Percentiles rank a stretch among this genome's conserved stretches.
phyloP scores from a whole-genome alignment of 75 land plant genomes.

The Pseudotsuga menziesii region DNA sequence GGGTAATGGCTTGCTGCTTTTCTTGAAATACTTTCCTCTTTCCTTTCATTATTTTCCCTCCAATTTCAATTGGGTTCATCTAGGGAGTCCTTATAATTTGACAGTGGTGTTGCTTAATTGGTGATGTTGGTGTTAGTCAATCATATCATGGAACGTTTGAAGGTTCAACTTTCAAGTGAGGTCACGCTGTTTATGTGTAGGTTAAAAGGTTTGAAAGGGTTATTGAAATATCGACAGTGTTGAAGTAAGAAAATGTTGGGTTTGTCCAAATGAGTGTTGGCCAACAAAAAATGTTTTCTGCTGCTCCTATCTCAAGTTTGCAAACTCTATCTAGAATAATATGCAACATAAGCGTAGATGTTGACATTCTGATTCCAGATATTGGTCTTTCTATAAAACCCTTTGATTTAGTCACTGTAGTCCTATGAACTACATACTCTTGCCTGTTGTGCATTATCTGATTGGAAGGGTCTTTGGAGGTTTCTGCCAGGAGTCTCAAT shows the following conservation, averaged over 20 bases:
- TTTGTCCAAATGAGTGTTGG: not conserved
- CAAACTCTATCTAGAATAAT: not conserved
- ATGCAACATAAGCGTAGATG: not conserved
- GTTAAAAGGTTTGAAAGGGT: too few species aligned
- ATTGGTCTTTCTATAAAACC: not conserved
- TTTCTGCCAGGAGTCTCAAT: constrained; percentile 49
- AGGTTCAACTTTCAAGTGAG: too few species aligned
- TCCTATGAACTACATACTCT: not conserved
- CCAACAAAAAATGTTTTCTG: not conserved
- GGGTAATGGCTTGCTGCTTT: constrained; percentile 36
- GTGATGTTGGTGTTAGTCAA: not conserved
- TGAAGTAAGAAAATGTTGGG: too few species aligned
- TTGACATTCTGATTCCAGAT: not conserved
- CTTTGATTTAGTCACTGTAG: not conserved
- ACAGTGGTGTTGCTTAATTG: not conserved
- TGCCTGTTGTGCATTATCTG: not conserved
- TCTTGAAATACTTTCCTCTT: not conserved
- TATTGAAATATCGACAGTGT: too few species aligned
- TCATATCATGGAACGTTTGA: not conserved
- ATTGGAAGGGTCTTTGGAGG: not conserved
- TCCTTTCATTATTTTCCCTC: not conserved
- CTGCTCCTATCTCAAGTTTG: not conserved
- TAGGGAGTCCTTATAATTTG: not conserved
- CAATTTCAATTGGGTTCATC: not conserved
- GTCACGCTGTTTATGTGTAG: too few species aligned